Conservation (phyloP, 768 basidiomycete species). For the Leccinum obscurum region DNA sequence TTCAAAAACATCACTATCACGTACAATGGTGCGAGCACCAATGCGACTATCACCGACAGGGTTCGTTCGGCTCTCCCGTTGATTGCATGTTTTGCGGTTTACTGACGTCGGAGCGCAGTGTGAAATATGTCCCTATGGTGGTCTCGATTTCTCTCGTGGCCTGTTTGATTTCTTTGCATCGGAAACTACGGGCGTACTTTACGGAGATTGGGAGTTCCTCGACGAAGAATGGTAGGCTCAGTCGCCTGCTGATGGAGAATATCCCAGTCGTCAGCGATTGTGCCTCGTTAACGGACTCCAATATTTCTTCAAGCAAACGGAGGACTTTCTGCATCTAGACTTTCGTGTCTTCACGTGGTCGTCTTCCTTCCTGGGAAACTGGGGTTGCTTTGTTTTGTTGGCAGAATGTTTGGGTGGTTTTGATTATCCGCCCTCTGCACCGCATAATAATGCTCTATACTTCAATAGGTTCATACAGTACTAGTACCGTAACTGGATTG, state of each 20-base stretch:
- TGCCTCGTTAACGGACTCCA: neutral
- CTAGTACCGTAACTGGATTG: neutral
- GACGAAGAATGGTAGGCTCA: conserved; percentile 29
- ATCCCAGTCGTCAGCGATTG: neutral
- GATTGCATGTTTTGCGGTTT: neutral
- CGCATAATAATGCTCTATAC: neutral
- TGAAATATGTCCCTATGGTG: conserved; percentile 61
- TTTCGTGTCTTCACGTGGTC: conserved; percentile 10
- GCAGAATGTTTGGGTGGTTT: neutral
- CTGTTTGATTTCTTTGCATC: conserved; percentile 61
- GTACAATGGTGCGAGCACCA: conserved; percentile 51
- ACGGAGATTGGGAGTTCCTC: conserved; percentile 57
- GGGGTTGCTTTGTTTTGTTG: neutral
- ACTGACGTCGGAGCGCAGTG: conserved; percentile 42
- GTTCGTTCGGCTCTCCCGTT: conserved; percentile 31
- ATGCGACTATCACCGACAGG: conserved; percentile 61
- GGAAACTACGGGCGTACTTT: conserved; percentile 50
- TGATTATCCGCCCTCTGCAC: neutral
- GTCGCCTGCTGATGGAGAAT: neutral
- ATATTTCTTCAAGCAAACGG: neutral
- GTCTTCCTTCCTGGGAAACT: neutral
- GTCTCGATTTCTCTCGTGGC: conserved; percentile 67
- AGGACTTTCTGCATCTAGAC: neutral
- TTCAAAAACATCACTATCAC: conserved; percentile 60
- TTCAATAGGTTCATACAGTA: conserved; percentile 1